Percentiles rank a stretch among this genome's conserved stretches.
These are phyloP conservation scores for Hymenoscyphus albidus DNA, from an alignment of 2,329 filamentous ascomycete genomes.

Conservation along the genomic window DNA sequence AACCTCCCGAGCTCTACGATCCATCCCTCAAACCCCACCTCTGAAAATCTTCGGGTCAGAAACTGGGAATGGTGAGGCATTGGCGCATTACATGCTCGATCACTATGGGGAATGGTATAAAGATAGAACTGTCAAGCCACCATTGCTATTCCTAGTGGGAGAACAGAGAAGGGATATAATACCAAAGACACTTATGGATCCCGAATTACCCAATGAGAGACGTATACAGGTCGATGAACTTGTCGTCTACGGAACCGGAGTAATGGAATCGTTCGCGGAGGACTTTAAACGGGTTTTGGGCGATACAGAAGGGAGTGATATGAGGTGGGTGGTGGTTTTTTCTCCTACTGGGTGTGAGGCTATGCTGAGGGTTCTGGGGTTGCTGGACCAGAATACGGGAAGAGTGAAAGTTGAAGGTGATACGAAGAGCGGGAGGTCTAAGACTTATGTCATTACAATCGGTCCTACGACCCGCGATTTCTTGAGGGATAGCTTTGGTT, in stretches of 20 bases:
- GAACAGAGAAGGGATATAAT: slow-evolving; percentile 89
- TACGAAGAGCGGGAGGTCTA: slow-evolving; percentile 32
- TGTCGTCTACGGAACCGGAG: slow-evolving; percentile 81
- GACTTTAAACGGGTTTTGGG: slow-evolving; percentile 57
- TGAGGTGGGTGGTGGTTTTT: slow-evolving; percentile 73
- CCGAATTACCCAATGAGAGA: slow-evolving; percentile 43
- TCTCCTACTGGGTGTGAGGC: slow-evolving; percentile 62
- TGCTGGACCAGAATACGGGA: slow-evolving; percentile 46
- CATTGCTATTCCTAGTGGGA: slow-evolving; percentile 82
- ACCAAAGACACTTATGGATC: slow-evolving; percentile 69
- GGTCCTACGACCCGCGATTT: slow-evolving; percentile 86
- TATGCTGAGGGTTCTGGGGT: slow-evolving; percentile 52
- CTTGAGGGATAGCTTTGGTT: slow-evolving; percentile 60
- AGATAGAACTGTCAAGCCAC: slow-evolving; percentile 45
- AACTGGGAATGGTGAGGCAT: slow-evolving; percentile 77
- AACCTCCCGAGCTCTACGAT: slow-evolving; percentile 68
- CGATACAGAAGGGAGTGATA: slow-evolving; percentile 39
- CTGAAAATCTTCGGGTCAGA: slow-evolving; percentile 72
- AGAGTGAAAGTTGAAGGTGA: slow-evolving; percentile 38
- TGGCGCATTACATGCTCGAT: slow-evolving; percentile 73
- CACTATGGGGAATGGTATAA: slow-evolving; percentile 63
- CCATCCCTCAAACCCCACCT: slow-evolving; percentile 46
- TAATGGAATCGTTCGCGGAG: slow-evolving; percentile 71
- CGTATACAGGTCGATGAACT: slow-evolving; percentile 71
- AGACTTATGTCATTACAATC: slow-evolving; percentile 75